Conservation (phyloP, 2,329 filamentous ascomycete species). For the Scolecobasidium constrictum region DNA sequence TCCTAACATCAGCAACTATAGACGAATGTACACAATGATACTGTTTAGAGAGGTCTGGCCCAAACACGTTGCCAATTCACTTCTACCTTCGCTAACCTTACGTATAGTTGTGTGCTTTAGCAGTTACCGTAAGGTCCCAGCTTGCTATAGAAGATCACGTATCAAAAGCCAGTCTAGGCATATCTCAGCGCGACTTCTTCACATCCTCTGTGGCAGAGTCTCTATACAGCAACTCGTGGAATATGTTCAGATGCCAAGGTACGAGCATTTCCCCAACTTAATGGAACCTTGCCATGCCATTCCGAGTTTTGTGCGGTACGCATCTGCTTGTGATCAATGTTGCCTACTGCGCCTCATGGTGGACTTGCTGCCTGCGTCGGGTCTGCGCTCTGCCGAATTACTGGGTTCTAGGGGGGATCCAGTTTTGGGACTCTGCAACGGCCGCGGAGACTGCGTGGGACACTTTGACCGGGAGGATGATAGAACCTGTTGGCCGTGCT, state of each 20-base stretch:
- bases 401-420: constrained; percentile 7
- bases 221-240: constrained; percentile 9
- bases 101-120: constrained; percentile 5
- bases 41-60: constrained; percentile 3
- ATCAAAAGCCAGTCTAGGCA: constrained; percentile 10
- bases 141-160: constrained; percentile 8
- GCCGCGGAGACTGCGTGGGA: constrained; percentile 2
- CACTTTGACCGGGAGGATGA: constrained; percentile 7
- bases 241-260: constrained; percentile 9
- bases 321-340: neutral
- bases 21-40: constrained; percentile 4
- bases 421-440: constrained; percentile 10
- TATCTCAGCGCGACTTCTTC: constrained; percentile 9
- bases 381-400: constrained; percentile 10
- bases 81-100: constrained; percentile 9
- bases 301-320: constrained; percentile 1
- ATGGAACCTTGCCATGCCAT: constrained; percentile 9
- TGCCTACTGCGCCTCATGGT: neutral
- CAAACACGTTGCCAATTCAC: constrained; percentile 7
- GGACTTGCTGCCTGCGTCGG: constrained; percentile 7
- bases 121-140: constrained; percentile 4
- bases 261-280: constrained; percentile 9
- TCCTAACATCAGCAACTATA: constrained; percentile 11
- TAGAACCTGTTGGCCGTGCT: neutral
- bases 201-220: constrained; percentile 6